These are phyloP conservation scores for Dothistroma septosporum DNA, from an alignment of 2,329 filamentous ascomycete genomes.

Conservation along the genomic window DNA sequence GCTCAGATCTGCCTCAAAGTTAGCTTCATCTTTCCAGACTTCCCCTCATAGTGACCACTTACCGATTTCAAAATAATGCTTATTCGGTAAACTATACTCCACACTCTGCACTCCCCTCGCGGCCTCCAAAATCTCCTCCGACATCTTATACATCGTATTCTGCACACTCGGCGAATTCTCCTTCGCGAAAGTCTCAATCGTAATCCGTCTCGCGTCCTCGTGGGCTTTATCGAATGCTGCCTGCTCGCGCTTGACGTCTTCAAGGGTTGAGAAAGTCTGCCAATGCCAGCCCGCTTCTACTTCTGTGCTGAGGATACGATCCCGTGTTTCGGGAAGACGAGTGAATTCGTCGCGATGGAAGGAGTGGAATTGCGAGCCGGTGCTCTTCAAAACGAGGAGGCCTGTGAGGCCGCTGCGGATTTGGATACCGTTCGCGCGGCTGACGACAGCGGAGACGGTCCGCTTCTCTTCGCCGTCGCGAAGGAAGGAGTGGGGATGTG, in stretches of 20 bases:
- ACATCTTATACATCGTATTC: conserved; percentile 99
- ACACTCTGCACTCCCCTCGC: conserved; percentile 69
- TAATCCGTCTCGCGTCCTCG: conserved; percentile 72
- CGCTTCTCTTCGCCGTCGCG: conserved; percentile 86
- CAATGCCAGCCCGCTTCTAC: conserved; percentile 85
- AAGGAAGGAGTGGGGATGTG: conserved; percentile 92
- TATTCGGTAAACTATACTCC: conserved; percentile 86
- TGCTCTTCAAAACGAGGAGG: conserved; percentile 84
- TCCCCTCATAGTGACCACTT: conserved; percentile 38
- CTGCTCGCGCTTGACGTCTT: conserved; percentile 61
- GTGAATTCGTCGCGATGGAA: conserved; percentile 94
- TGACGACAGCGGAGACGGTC: conserved; percentile 69
- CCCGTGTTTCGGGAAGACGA: conserved; percentile 83
- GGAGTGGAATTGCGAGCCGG: conserved; percentile 90
- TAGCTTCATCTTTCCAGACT: conserved; percentile 2
- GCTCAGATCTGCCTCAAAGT: conserved; percentile 64
- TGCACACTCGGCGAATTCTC: conserved; percentile 92
- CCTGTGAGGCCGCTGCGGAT: conserved; percentile 75
- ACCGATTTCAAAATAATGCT: conserved; percentile 98
- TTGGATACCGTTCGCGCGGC: conserved; percentile 63
- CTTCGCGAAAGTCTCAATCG: conserved; percentile 84
- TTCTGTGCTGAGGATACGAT: conserved; percentile 91
- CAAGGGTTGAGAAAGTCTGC: conserved; percentile 63
- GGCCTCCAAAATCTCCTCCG: conserved; percentile 72
- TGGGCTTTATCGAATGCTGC: conserved; percentile 75